Conservation (phyloP, 805 yeast genomes). For the Spathaspora boniae region DNA sequence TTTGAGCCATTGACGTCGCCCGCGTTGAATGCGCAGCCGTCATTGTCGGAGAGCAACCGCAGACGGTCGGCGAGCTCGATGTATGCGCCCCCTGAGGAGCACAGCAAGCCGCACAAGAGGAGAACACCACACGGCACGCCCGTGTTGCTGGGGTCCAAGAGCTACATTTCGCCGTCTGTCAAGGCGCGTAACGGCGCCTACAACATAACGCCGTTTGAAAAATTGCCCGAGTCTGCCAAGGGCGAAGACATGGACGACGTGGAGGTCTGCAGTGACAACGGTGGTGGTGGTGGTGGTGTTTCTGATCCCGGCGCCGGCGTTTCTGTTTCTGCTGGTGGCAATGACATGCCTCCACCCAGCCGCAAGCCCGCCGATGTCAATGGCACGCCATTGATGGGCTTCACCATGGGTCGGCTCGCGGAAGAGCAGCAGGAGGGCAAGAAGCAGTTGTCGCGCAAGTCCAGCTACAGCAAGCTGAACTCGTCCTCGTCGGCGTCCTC, state of each 20-base stretch:
- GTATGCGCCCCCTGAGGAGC: conserved; percentile 27
- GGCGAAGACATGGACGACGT: background rate
- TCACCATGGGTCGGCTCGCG: conserved; percentile 44
- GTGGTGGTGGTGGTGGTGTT: background rate
- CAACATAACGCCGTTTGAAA: conserved; percentile 19
- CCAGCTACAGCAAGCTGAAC: conserved; percentile 10
- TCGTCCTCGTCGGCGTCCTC: conserved; percentile 15
- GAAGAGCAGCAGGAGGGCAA: conserved; percentile 20
- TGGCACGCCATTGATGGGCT: conserved; percentile 40
- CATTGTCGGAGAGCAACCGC: conserved; percentile 13
- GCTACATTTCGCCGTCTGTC: conserved; percentile 31
- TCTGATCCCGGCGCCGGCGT: too few species aligned
- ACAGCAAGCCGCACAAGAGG: conserved; percentile 22
- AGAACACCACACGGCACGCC: conserved; percentile 46
- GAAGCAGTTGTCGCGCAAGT: background rate
- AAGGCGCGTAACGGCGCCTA: conserved; percentile 21
- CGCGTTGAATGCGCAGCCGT: conserved; percentile 48
- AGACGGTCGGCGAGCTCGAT: conserved; percentile 33
- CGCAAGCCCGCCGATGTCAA: conserved; percentile 22
- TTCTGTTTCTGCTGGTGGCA: background rate
- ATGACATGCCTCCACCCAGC: conserved; percentile 32
- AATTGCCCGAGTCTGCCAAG: conserved; percentile 26
- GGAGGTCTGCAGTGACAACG: background rate
- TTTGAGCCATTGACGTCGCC: conserved; percentile 65
- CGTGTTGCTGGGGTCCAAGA: conserved; percentile 24